Percentiles rank a stretch among this genome's conserved stretches.
Conservation (phyloP, 2,329 filamentous ascomycete species). For the Ambrosiella xylebori region DNA sequence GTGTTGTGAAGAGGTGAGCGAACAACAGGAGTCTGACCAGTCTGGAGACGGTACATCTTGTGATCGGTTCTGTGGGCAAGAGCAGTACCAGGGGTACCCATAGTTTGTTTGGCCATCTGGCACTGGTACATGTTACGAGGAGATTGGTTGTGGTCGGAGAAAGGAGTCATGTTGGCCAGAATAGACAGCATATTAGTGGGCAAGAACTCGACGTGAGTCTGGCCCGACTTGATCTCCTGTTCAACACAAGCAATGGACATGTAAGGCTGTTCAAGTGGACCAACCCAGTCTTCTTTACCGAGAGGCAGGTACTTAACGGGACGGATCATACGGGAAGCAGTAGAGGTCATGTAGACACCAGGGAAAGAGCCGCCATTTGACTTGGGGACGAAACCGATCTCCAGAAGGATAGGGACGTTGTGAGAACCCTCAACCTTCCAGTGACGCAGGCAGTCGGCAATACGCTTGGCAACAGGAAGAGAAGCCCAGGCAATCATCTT, state of each 20-base stretch:
- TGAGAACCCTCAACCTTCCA: slow-evolving; percentile 89
- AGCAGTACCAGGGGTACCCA: slow-evolving; percentile 87
- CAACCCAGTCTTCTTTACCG: slow-evolving; percentile 72
- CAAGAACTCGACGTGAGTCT: slow-evolving; percentile 84
- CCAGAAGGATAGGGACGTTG: slow-evolving; percentile 63
- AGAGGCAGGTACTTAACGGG: slow-evolving; percentile 85
- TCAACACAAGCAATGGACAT: slow-evolving; percentile 95
- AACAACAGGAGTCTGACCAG: slow-evolving; percentile 87
- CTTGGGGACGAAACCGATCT: slow-evolving; percentile 79
- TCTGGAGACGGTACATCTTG: slow-evolving; percentile 88
- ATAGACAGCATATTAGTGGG: slow-evolving; percentile 97
- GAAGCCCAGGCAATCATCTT: slow-evolving; percentile 80
- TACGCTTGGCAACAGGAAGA: slow-evolving; percentile 61
- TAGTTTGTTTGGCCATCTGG: slow-evolving; percentile 98
- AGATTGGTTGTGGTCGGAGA: slow-evolving; percentile 97
- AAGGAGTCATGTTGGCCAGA: slow-evolving; percentile 94
- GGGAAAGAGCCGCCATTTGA: slow-evolving; percentile 90
- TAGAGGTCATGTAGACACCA: slow-evolving; percentile 83
- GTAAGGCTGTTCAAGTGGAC: slow-evolving; percentile 89
- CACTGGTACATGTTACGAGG: slow-evolving; percentile 99
- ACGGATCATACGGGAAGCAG: slow-evolving; percentile 70
- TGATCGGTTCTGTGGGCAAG: slow-evolving; percentile 83
- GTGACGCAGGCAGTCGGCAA: slow-evolving; percentile 74
- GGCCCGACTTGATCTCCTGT: slow-evolving; percentile 71
- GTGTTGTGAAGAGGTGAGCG: slow-evolving; percentile 84